phyloP scores from a whole-genome alignment of 352 stramenopile genomes.

The Phytopythium vexans region DNA sequence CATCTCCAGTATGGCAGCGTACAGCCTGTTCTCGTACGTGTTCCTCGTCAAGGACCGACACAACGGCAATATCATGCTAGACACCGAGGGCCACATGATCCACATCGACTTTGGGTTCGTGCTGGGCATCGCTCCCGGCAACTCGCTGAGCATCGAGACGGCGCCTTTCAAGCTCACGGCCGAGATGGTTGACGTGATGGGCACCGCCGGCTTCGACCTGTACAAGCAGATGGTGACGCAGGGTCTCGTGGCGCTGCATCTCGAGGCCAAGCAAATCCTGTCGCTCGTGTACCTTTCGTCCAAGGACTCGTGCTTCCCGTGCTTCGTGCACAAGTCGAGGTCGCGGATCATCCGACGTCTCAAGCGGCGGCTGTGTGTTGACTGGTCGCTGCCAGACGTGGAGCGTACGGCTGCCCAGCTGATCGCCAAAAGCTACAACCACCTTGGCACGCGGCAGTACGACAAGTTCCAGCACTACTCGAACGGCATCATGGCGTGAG shows the following conservation, averaged over 20 bases:
- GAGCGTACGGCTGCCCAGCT: slow-evolving; percentile 53
- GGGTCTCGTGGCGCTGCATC: slow-evolving; percentile 93
- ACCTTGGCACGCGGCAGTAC: slow-evolving; percentile 80
- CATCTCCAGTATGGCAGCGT: slow-evolving; percentile 92
- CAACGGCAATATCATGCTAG: slow-evolving; percentile 98
- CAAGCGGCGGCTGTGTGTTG: slow-evolving; percentile 56
- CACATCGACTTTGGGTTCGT: slow-evolving; percentile 99
- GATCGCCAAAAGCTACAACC: slow-evolving; percentile 71
- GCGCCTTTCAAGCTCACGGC: slow-evolving; percentile 98
- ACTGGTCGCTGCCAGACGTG: slow-evolving; percentile 47
- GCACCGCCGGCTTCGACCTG: slow-evolving; percentile 79
- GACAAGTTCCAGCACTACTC: slow-evolving; percentile 87
- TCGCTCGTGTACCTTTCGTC: slow-evolving; percentile 89
- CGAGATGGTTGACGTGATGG: slow-evolving; percentile 96
- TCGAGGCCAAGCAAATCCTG: slow-evolving; percentile 91
- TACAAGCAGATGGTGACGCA: slow-evolving; percentile 92
- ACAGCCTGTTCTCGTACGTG: slow-evolving; percentile 96
- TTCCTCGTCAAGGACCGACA: slow-evolving; percentile 97
- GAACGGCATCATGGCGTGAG: slow-evolving; percentile 70
- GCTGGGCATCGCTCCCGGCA: slow-evolving; percentile 95
- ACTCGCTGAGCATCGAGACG: slow-evolving; percentile 95
- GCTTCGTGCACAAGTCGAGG: slow-evolving; percentile 69
- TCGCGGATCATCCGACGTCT: slow-evolving; percentile 43
- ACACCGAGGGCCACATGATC: slow-evolving; percentile 93
- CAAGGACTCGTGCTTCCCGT: slow-evolving; percentile 92